Evolutionary conservation across 2,329 filamentous ascomycete genomes (phyloP).

Genomic region (Tolypocladium nubicola): DNA sequence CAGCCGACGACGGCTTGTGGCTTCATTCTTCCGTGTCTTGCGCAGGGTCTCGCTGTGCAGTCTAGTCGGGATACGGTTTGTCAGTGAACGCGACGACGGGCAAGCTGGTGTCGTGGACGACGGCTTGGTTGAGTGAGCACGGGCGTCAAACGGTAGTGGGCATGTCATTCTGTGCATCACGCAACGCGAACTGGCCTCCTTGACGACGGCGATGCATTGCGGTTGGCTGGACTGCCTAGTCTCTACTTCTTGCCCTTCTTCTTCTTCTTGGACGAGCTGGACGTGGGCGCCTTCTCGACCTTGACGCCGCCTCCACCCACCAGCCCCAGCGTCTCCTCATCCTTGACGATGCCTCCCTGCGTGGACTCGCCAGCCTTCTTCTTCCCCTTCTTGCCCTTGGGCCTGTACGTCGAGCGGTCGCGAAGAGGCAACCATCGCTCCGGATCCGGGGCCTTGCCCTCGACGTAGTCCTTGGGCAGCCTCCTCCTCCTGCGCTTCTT

Average conservation of each 20-base stretch:
- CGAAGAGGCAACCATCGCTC: conserved; percentile 89
- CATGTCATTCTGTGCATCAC: neutral
- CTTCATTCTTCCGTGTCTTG: neutral
- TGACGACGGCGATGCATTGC: neutral
- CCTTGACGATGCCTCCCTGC: conserved; percentile 73
- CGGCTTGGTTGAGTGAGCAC: neutral
- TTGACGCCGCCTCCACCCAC: conserved; percentile 55
- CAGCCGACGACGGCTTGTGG: neutral
- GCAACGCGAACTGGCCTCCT: neutral
- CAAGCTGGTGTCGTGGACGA: no score
- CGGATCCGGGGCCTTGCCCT: conserved; percentile 71
- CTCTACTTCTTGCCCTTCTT: conserved; percentile 42
- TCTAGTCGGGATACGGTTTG: neutral
- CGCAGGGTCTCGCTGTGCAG: neutral
- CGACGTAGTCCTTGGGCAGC: conserved; percentile 64
- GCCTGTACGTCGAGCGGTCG: conserved; percentile 79
- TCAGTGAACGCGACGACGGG: neutral
- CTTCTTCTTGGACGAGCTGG: conserved; percentile 35
- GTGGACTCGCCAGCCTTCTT: conserved; percentile 69
- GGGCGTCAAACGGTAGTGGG: neutral
- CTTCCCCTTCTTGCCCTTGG: conserved; percentile 88
- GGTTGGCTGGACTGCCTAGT: neutral
- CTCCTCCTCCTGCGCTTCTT: conserved; percentile 51
- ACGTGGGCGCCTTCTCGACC: conserved; percentile 45
- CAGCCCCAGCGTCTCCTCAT: conserved; percentile 57